phyloP scores from a whole-genome alignment of 2,329 filamentous ascomycete species.

The Cladobotryum mycophilum region DNA sequence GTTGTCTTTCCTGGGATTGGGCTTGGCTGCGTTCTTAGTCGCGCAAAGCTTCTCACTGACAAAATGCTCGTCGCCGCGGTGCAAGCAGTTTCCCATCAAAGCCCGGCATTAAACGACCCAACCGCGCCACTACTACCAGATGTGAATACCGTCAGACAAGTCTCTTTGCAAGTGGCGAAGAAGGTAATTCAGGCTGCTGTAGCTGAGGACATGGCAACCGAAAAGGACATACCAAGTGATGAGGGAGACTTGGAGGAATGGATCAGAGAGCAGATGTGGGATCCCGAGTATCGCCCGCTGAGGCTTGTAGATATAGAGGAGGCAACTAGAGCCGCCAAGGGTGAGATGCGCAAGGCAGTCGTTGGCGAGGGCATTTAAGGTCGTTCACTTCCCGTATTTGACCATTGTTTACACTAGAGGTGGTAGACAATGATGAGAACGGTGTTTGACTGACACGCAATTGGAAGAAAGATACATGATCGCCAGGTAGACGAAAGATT shows the following conservation, averaged over 20 bases:
- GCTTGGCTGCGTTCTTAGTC: conserved; percentile 67
- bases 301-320: conserved; percentile 45
- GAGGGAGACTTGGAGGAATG: conserved; percentile 58
- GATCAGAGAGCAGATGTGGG: conserved; percentile 77
- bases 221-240: conserved; percentile 55
- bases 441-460: too few species aligned
- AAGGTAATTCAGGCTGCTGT: conserved; percentile 68
- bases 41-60: conserved; percentile 61
- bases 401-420: too few species aligned
- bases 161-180: conserved; percentile 71
- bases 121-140: conserved; percentile 67
- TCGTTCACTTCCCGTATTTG: too few species aligned
- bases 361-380: not conserved
- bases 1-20: conserved; percentile 83
- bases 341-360: conserved; percentile 25
- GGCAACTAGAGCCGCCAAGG: conserved; percentile 51
- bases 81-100: conserved; percentile 62
- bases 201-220: conserved; percentile 60
- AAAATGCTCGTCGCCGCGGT: conserved; percentile 78
- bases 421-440: too few species aligned
- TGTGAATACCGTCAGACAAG: conserved; percentile 64
- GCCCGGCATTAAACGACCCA: conserved; percentile 60
- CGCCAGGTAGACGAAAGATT: too few species aligned
- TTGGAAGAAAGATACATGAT: too few species aligned
- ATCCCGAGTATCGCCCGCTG: conserved; percentile 60